Evolutionary conservation across 2,329 filamentous ascomycete genomes (phyloP), one percentile per base, ranked within the genome.

Genomic region (Aspergillaceae sp.): DNA sequence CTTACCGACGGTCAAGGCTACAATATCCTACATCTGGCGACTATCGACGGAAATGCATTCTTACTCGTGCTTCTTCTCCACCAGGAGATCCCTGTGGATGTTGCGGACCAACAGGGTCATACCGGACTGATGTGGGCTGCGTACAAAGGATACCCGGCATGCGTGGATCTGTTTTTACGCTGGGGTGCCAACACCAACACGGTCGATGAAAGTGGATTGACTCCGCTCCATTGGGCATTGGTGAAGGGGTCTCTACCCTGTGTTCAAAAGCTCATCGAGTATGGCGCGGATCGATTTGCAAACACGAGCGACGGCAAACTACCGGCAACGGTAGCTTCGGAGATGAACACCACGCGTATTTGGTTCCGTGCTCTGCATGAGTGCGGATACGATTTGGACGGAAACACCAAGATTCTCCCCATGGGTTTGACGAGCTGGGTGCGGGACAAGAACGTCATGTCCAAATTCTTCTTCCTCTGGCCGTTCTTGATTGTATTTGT

Each of bases 71-170:
- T 98, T 1, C 79, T 98, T 5, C 78, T 98, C 27, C 92, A 98
- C 70, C 90, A 96, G 62, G 89, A 92, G 61, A 92, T 98, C 49
- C 87, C 89, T 10, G 88, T 98, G 51, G 92, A 98, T 63, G 86
- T 92, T 4, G 77, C 84, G 44, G 92, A 98, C 68, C 80, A 81
- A 43, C 91, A 89, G 63, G 88, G 90, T 4, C 94, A 98, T 67
- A 97, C 92, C 1, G 85, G 84, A 50, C 76, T 98, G 50, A 98
- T 98, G 92, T 98, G 92, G 92, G 88, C 92, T 11, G 91, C 91
- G 10, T 98, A 98, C 73, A 98, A 98, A 69, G 92, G 94, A 33
- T 96, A 84, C 63, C 87, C 91, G 0, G 83, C 85, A 41, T 94
- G 88, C 57, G 91, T 97, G 41, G 92, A 97, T 62, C 68, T 97